phyloP scores from a whole-genome alignment of 2,329 filamentous ascomycete genomes.

The Dactylellina leptospora region DNA sequence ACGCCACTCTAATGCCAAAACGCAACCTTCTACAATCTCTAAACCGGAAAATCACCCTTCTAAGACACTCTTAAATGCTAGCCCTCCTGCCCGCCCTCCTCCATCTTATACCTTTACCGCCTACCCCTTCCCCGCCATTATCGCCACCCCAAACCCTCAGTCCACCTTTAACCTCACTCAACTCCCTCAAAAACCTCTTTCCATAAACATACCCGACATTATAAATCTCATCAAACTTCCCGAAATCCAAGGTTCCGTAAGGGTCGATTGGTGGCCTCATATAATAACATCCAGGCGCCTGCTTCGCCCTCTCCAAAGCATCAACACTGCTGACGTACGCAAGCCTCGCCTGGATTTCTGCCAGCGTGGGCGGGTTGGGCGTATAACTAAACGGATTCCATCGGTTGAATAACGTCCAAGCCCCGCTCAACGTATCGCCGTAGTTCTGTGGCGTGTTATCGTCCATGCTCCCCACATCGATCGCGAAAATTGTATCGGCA shows the following conservation, averaged over 20 bases:
- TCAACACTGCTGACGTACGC: constrained; percentile 96
- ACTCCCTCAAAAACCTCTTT: constrained; percentile 76
- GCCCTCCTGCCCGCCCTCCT: constrained; percentile 58
- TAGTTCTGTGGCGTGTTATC: constrained; percentile 91
- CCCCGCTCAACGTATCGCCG: constrained; percentile 90
- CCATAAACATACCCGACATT: constrained; percentile 87
- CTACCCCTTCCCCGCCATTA: constrained; percentile 58
- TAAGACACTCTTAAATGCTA: constrained; percentile 33
- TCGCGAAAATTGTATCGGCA: constrained; percentile 90
- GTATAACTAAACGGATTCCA: constrained; percentile 94
- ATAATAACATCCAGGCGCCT: constrained; percentile 87
- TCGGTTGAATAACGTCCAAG: constrained; percentile 93
- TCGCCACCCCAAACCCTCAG: constrained; percentile 67
- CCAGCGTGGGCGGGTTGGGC: constrained; percentile 91
- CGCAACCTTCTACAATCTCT: neutral
- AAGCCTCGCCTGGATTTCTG: constrained; percentile 92
- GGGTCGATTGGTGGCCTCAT: constrained; percentile 94
- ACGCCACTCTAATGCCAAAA: constrained; percentile 27
- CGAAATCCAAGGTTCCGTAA: constrained; percentile 95
- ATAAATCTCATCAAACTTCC: constrained; percentile 97
- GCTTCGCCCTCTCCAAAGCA: constrained; percentile 91
- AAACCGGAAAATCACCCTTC: neutral
- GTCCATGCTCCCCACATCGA: constrained; percentile 92
- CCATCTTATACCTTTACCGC: constrained; percentile 62
- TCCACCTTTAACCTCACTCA: constrained; percentile 77